Percentiles rank a stretch among this genome's conserved stretches.
phyloP scores from a whole-genome alignment of 768 basidiomycete genomes.

The Cystofilobasidium capitatum region DNA sequence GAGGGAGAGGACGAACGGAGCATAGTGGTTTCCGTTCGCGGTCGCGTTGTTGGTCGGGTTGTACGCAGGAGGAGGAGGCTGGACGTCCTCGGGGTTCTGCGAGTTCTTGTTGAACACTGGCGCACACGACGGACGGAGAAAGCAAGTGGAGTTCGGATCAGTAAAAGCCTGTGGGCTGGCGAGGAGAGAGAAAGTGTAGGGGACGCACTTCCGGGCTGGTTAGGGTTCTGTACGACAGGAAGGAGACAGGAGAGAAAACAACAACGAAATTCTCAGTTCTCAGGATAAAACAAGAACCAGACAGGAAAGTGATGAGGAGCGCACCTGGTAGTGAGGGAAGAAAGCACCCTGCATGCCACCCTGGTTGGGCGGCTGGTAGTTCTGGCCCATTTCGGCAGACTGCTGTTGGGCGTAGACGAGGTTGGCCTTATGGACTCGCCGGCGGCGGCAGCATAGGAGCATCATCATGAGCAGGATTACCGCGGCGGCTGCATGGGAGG shows the following conservation, averaged over 20 bases:
- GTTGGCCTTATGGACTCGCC: slow-evolving; percentile 6
- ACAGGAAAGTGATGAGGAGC: too few relatives aligned
- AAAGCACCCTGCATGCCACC: neutral
- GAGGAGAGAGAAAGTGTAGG: too few relatives aligned
- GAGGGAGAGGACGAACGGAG: too few relatives aligned
- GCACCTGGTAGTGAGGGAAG: neutral
- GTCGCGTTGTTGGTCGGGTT: neutral
- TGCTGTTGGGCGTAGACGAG: slow-evolving; percentile 16
- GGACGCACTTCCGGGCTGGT: neutral
- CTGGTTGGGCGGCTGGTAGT: neutral
- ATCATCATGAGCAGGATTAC: neutral
- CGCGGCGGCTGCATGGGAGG: slow-evolving; percentile 1
- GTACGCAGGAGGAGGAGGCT: neutral
- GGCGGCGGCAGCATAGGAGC: neutral
- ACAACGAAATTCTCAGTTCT: too few relatives aligned
- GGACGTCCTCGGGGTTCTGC: neutral
- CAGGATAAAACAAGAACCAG: too few relatives aligned
- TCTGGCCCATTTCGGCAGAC: slow-evolving; percentile 4
- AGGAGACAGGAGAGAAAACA: too few relatives aligned
- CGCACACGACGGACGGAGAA: too few relatives aligned
- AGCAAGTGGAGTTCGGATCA: too few relatives aligned
- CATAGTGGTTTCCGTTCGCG: neutral
- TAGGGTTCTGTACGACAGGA: neutral
- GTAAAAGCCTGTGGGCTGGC: too few relatives aligned
- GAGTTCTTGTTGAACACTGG: slow-evolving; percentile 2